Percentiles rank a stretch among this genome's conserved stretches.
phyloP scores from a whole-genome alignment of 805 yeast species.

The Nakazawaea ishiwadae region DNA sequence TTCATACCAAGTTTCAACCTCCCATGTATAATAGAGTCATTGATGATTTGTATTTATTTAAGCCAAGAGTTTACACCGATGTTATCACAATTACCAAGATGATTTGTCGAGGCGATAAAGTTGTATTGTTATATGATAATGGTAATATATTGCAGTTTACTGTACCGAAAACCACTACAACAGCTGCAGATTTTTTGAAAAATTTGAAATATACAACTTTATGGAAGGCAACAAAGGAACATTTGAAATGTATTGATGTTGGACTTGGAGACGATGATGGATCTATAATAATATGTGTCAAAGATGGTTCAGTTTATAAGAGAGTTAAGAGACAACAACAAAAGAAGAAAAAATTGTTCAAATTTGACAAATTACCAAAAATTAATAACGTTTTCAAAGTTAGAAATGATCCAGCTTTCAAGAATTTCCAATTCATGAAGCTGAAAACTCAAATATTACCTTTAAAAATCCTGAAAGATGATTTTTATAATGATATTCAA shows the following conservation, averaged over 20 bases:
- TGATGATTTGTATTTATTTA: slow-evolving; percentile 46
- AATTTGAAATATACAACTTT: slow-evolving; percentile 39
- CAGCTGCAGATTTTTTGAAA: slow-evolving; percentile 33
- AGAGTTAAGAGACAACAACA: slow-evolving; percentile 28
- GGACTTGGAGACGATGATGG: slow-evolving; percentile 70
- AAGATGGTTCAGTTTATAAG: slow-evolving; percentile 63
- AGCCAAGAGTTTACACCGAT: slow-evolving; percentile 45
- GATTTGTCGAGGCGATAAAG: slow-evolving; percentile 31
- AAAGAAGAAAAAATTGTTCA: slow-evolving; percentile 29
- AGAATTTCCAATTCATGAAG: slow-evolving; percentile 62
- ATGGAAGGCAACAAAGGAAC: slow-evolving; percentile 63
- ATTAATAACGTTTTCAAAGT: slow-evolving; percentile 61
- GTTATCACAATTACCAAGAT: slow-evolving; percentile 29
- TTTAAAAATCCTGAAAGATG: slow-evolving; percentile 41
- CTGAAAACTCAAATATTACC: slow-evolving; percentile 61
- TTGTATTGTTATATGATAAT: slow-evolving; percentile 49
- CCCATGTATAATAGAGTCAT: slow-evolving; percentile 26
- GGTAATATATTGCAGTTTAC: slow-evolving; percentile 47
- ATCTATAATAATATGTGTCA: slow-evolving; percentile 60
- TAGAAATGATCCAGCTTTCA: slow-evolving; percentile 57
- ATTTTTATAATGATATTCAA: slow-evolving; percentile 48
- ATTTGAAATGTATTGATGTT: slow-evolving; percentile 58
- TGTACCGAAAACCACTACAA: slow-evolving; percentile 22
- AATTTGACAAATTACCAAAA: slow-evolving; percentile 48
- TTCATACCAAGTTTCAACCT: slow-evolving; percentile 43